Base-by-base conservation (phyloP, 805 yeast genomes). In the Zygotorulaspora sp. region DNA sequence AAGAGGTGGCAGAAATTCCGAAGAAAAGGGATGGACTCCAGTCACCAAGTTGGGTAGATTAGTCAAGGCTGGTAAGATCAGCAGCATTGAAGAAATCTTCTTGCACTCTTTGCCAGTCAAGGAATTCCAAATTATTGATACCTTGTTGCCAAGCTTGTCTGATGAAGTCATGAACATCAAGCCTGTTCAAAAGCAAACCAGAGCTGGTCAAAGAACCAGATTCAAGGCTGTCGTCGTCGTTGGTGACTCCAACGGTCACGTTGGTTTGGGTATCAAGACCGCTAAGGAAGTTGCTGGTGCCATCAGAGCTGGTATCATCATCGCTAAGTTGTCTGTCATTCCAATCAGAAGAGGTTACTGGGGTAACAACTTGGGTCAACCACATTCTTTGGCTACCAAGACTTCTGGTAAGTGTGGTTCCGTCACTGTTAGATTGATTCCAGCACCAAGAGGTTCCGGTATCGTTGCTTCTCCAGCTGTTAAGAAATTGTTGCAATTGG, bases 401-500 rank as follows among this genome's bases (percentile, higher is more conserved):
- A 87, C 89, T 70, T 83, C 97, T 59, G 98, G 98, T 78, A 92
- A 90, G 88, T 92, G 97, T 80, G 98, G 98, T 83, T 90, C 97
- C 74, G 97, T 92, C 67, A 71, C 83, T 53, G 96, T 90, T 60
- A 88, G 98, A 82, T 82, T 92, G 70, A 89, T 92, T 69, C 98
- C 98, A 74, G 98, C 98, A 59, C 97, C 98, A 82, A 92, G 98
- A 82, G 98, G 98, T 90, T 88, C 95, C 72, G 97, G 97, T 84
- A 86, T 92, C 68, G 96, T 92, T 63, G 98, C 98, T 68, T 92
- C 98, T 62, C 97, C 98, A 71, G 96, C 96, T 60, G 97, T 92
- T 71, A 90, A 89, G 85, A 88, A 88, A 77, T 82, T 92, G 74
- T 78, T 92, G 77, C 96, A 90, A 78, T 85, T 92, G 71, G 98